Evolutionary conservation across 345 rosid species (phyloP).

Genomic region (Clausena lansium): DNA sequence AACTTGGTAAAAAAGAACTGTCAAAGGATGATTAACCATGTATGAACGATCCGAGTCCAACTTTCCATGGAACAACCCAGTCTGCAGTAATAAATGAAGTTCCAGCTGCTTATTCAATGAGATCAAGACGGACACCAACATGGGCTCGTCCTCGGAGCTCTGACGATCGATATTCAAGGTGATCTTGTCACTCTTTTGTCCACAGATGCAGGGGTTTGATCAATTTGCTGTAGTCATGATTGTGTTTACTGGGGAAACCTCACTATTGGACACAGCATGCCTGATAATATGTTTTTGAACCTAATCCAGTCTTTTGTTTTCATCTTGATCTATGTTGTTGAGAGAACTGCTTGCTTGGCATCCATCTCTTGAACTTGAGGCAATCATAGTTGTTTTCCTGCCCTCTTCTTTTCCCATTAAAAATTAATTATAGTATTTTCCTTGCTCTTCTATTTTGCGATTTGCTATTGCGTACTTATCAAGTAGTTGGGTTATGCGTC

Average conservation of each 20-base stretch:
- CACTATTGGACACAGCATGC: neutral
- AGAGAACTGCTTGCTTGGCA: neutral
- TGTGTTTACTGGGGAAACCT: neutral
- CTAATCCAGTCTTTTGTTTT: neutral
- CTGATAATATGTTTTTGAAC: neutral
- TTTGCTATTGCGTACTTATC: neutral
- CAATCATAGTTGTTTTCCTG: neutral
- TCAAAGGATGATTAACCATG: constrained; percentile 88
- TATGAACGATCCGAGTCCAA: constrained; percentile 85
- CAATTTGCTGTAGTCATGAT: neutral
- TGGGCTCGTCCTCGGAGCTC: constrained; percentile 62
- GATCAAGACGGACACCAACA: constrained; percentile 85
- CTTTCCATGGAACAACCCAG: constrained; percentile 63
- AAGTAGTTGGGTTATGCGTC: neutral
- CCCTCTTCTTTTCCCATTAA: neutral
- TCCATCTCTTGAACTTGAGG: neutral
- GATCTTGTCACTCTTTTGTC: neutral
- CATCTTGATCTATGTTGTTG: neutral
- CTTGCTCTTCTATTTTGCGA: neutral
- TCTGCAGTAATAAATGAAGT: constrained; percentile 38
- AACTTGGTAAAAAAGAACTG: constrained; percentile 79
- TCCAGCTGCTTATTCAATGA: constrained; percentile 82
- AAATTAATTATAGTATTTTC: neutral
- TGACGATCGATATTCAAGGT: constrained; percentile 97
- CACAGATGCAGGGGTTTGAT: neutral